phyloP scores from a whole-genome alignment of 2,329 filamentous ascomycete species.

The Plectosphaerella plurivora region DNA sequence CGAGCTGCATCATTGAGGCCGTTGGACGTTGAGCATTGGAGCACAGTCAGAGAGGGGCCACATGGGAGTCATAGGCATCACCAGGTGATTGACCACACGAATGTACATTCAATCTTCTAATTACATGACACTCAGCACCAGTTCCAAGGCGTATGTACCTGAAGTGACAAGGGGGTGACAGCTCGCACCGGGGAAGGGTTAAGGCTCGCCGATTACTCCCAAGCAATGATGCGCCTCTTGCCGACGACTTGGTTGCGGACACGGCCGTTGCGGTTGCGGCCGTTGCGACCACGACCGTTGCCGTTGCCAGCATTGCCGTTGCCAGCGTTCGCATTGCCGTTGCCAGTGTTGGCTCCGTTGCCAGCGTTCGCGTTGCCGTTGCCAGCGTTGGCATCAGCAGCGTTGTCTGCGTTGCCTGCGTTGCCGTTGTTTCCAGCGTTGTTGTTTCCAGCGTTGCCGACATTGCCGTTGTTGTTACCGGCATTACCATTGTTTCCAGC shows the following conservation, averaged over 20 bases:
- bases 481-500: background rate
- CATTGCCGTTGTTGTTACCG: background rate
- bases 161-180: no score
- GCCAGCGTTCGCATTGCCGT: background rate
- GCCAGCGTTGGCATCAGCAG: background rate
- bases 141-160: no score
- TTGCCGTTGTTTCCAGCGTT: background rate
- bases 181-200: no score
- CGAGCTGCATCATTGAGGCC: no score
- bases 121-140: no score
- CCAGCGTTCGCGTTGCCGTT: constrained; percentile 2
- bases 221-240: no score
- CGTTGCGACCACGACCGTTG: background rate
- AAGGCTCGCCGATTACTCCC: no score
- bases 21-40: no score
- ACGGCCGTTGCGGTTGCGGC: background rate
- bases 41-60: no score
- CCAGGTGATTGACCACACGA: no score
- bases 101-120: no score
- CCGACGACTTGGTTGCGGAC: background rate
- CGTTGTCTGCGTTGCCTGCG: background rate
- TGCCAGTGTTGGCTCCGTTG: background rate
- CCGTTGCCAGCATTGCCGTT: background rate
- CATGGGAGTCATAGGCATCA: no score
- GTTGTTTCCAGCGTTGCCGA: background rate